These are phyloP conservation scores for Cladosporium colombiae DNA, from an alignment of 2,329 filamentous ascomycete species.

Conservation along the genomic window DNA sequence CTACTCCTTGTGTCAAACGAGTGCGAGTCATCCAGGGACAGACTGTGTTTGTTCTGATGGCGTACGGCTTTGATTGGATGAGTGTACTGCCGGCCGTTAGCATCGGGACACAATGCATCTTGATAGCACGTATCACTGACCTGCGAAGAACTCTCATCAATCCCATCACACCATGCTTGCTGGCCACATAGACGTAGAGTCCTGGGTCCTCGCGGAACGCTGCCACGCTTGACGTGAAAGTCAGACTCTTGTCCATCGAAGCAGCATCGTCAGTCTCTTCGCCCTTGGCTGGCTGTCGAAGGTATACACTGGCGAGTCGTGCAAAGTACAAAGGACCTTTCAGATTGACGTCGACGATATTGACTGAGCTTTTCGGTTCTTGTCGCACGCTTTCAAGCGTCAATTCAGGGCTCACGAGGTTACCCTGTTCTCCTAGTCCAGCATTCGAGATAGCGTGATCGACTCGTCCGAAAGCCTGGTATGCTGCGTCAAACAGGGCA, in stretches of 20 bases:
- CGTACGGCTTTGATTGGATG: conserved; percentile 31
- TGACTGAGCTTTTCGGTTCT: conserved; percentile 37
- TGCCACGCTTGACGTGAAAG: conserved; percentile 49
- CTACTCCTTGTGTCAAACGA: conserved; percentile 39
- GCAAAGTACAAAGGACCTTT: conserved; percentile 50
- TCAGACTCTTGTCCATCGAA: conserved; percentile 44
- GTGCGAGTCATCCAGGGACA: conserved; percentile 50
- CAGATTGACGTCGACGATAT: conserved; percentile 52
- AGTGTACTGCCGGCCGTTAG: conserved; percentile 33
- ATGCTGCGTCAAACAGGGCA: conserved; percentile 49
- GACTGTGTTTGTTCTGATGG: conserved; percentile 47
- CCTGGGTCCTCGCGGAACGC: conserved; percentile 53
- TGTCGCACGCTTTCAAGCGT: conserved; percentile 47
- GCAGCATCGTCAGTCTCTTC: conserved; percentile 28
- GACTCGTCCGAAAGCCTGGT: conserved; percentile 47
- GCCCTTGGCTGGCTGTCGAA: conserved; percentile 42
- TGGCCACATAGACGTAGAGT: conserved; percentile 49
- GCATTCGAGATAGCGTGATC: conserved; percentile 54
- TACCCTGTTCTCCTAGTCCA: conserved; percentile 47
- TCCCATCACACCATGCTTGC: conserved; percentile 55
- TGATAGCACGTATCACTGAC: conserved; percentile 26
- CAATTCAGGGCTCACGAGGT: conserved; percentile 49
- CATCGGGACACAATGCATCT: background rate
- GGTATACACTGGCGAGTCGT: conserved; percentile 52
- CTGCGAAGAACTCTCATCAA: conserved; percentile 49